Evolutionary conservation across 140 eudicot species (phyloP).

Genomic region (Stevia rebaudiana): DNA sequence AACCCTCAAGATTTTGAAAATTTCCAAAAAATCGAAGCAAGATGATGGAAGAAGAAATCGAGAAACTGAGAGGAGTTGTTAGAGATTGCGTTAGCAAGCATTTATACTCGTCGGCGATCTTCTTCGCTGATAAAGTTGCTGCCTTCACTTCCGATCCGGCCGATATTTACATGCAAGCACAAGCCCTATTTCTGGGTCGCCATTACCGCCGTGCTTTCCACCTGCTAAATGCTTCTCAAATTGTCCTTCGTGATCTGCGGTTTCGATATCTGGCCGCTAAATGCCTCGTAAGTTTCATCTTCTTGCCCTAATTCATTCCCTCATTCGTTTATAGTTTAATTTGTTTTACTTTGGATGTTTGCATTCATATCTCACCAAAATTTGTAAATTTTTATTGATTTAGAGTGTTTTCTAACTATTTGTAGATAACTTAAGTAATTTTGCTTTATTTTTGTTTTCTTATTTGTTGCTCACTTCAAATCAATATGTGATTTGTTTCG

Average conservation of each 20-base stretch:
- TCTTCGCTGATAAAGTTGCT: conserved; percentile 97
- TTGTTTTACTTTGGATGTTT: neutral
- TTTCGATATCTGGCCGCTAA: conserved; percentile 99
- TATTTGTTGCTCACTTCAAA: neutral
- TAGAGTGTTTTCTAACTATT: neutral
- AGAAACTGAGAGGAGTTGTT: conserved; percentile 76
- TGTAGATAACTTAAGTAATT: neutral
- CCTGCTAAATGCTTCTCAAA: conserved; percentile 82
- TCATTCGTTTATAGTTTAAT: neutral
- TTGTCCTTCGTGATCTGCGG: conserved; percentile 91
- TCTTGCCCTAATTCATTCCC: conserved; percentile 2
- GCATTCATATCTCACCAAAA: neutral
- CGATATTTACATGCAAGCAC: conserved; percentile 93
- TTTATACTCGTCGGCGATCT: conserved; percentile 89
- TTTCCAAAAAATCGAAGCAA: neutral
- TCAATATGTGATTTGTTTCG: neutral
- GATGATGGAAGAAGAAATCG: conserved; percentile 80
- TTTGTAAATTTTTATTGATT: neutral
- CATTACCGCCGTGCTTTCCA: conserved; percentile 97
- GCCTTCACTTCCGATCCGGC: conserved; percentile 94
- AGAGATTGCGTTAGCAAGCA: conserved; percentile 95
- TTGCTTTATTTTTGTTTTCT: neutral
- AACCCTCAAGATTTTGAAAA: conserved; percentile 11
- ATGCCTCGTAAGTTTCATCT: conserved; percentile 55
- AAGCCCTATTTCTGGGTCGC: conserved; percentile 91